Conservation (phyloP, 2,329 filamentous ascomycete species). For the Tolypocladium amazonense region DNA sequence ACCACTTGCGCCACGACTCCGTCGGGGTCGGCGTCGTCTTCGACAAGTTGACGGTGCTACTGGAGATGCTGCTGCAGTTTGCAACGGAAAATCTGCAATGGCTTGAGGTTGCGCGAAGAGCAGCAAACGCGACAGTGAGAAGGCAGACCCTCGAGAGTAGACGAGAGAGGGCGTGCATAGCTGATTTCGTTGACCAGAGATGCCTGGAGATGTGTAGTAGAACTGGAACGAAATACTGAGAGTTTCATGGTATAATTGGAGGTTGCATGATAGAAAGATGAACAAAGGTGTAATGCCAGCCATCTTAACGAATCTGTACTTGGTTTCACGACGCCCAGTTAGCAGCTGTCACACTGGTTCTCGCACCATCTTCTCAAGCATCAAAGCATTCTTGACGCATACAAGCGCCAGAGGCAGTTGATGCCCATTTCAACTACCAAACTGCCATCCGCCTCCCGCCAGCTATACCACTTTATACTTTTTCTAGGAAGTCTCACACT, state of each 20-base stretch:
- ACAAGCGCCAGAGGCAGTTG: conserved; percentile 30
- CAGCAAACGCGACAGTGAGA: neutral
- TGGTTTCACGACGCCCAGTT: neutral
- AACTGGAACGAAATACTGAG: too few relatives aligned
- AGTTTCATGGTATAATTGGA: too few relatives aligned
- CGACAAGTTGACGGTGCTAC: neutral
- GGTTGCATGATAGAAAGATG: neutral
- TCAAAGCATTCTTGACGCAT: neutral
- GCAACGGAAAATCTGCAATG: neutral
- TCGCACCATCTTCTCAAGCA: neutral
- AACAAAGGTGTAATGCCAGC: neutral
- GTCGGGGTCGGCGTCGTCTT: neutral
- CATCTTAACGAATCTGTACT: neutral
- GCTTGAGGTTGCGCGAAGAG: neutral
- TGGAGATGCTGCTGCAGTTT: neutral
- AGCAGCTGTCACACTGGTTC: neutral
- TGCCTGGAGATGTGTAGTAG: neutral
- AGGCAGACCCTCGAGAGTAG: neutral
- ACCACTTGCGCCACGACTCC: conserved; percentile 1
- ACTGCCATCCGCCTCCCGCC: conserved; percentile 87
- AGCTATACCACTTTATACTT: conserved; percentile 80
- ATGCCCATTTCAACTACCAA: conserved; percentile 11
- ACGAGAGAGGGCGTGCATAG: neutral
- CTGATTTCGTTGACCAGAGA: neutral
- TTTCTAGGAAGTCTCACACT: too few relatives aligned